These are phyloP conservation scores for Fusarium albidum DNA, from an alignment of 2,329 filamentous ascomycete species.

Conservation along the genomic window DNA sequence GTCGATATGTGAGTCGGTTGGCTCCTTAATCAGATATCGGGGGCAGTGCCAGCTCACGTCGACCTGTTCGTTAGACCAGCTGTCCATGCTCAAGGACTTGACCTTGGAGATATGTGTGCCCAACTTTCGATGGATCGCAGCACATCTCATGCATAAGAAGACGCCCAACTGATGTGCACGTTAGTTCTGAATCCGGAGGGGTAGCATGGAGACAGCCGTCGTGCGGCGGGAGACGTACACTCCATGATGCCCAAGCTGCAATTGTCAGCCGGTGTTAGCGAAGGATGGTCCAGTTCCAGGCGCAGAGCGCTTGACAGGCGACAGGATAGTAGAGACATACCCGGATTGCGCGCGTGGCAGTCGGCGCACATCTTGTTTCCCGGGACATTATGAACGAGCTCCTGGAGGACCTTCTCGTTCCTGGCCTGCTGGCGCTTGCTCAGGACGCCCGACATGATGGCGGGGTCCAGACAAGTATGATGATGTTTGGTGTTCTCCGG, in stretches of 20 bases:
- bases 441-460: slow-evolving; percentile 73
- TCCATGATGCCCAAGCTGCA: slow-evolving; percentile 95
- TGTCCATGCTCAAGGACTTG: slow-evolving; percentile 98
- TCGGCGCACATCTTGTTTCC: slow-evolving; percentile 96
- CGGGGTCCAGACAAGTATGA: slow-evolving; percentile 9
- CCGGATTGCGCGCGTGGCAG: slow-evolving; percentile 90
- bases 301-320: not conserved
- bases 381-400: slow-evolving; percentile 81
- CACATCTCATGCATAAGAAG: slow-evolving; percentile 98
- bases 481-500: slow-evolving; percentile 1
- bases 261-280: slow-evolving; percentile 39
- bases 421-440: slow-evolving; percentile 98
- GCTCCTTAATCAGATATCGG: not conserved
- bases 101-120: slow-evolving; percentile 98
- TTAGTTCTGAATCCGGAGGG: slow-evolving; percentile 30
- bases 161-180: slow-evolving; percentile 75
- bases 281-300: slow-evolving; percentile 9
- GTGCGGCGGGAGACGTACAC: slow-evolving; percentile 64
- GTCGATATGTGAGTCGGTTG: slow-evolving; percentile 22
- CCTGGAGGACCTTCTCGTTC: slow-evolving; percentile 91
- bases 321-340: slow-evolving; percentile 58
- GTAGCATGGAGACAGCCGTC: not conserved
- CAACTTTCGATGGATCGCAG: slow-evolving; percentile 91
- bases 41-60: slow-evolving; percentile 69
- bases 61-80: slow-evolving; percentile 94